Conservation (phyloP, 2,329 filamentous ascomycete genomes). For the Parafenestella ontariensis region DNA sequence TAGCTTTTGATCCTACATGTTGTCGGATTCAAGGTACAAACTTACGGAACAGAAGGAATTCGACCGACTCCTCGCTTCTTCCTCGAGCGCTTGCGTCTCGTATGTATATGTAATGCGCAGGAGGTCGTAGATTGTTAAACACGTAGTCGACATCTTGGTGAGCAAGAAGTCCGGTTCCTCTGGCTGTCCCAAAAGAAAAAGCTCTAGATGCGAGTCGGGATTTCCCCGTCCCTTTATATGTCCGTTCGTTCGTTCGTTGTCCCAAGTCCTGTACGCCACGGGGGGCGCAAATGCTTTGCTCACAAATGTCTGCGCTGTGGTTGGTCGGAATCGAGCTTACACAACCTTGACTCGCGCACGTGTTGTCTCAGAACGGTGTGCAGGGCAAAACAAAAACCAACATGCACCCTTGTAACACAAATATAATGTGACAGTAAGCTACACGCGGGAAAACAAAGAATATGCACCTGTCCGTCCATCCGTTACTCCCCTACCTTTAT, state of each 20-base stretch:
- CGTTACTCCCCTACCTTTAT: conserved; percentile 7
- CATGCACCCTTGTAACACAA: no score
- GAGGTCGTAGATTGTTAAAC: conserved; percentile 40
- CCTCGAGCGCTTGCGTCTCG: conserved; percentile 34
- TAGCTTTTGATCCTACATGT: not conserved
- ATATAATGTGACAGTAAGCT: not conserved
- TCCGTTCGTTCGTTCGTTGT: no score
- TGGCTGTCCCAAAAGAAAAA: no score
- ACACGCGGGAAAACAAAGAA: conserved; percentile 2
- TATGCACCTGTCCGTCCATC: no score
- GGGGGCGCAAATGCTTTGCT: conserved; percentile 8
- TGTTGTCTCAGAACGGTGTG: no score
- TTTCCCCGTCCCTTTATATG: not conserved
- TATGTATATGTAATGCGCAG: conserved; percentile 46
- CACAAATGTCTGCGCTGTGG: conserved; percentile 28
- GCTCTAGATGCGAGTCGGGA: no score
- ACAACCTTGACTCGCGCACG: no score
- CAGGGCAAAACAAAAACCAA: no score
- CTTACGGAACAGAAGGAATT: conserved; percentile 37
- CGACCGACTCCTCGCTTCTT: conserved; percentile 24
- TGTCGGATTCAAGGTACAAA: not conserved
- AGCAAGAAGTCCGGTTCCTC: no score
- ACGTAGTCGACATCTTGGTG: conserved; percentile 47
- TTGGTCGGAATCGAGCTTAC: conserved; percentile 22
- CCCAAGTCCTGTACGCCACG: not conserved